Base-by-base conservation (phyloP, 345 rosid species). In the Erysimum cheiranthoides region DNA sequence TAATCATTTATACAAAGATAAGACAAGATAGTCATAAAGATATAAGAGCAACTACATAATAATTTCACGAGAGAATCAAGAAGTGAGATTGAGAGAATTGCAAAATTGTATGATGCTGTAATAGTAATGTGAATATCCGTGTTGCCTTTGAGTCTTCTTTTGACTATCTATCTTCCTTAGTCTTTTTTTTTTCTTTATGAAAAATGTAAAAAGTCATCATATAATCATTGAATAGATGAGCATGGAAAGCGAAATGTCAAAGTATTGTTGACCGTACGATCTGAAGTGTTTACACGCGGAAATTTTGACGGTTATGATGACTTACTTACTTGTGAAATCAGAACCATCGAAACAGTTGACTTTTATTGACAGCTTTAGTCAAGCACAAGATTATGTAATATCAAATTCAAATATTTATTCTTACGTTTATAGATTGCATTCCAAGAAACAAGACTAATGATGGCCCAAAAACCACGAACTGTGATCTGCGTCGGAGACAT, bases 401-500 rank as follows among this genome's bases (percentile, higher is more conserved):
- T 32, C 32, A 31, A 32, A 32, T 32, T 32, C 34, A 32, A 32
- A 32, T n/a, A 71, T 36, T 32, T 31, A 31, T 31, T 32, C 34
- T 32, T 53, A 18, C 5, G 57, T 10, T 52, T 52, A 10, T 50
- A 10, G 30, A 50, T 50, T 16, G 49, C 35, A 8, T 4, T 32
- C 4, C 7, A 43, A 35, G 35, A 59, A 32, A 57, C 16, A 39
- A 69, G 9, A 70, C 30, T 21, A 10, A 28, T 11, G 30, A 38
- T 70, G 75, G 59, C 25, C 45, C 36, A 39, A 21, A 79, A 82
- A 42, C 82, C 89, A 32, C 81, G 84, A 70, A 82, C 86, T 0
- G 89, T 87, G 57, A 81, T 87, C 60, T 90, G 88, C 83, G 14
- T 93, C 18, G 96, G 96, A 36, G 98, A 93, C 85, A 82, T 93